Percentiles rank a stretch among this genome's conserved stretches.
These are phyloP conservation scores for Capronia epimyces DNA, from an alignment of 2,329 filamentous ascomycete genomes.

Conservation along the genomic window DNA sequence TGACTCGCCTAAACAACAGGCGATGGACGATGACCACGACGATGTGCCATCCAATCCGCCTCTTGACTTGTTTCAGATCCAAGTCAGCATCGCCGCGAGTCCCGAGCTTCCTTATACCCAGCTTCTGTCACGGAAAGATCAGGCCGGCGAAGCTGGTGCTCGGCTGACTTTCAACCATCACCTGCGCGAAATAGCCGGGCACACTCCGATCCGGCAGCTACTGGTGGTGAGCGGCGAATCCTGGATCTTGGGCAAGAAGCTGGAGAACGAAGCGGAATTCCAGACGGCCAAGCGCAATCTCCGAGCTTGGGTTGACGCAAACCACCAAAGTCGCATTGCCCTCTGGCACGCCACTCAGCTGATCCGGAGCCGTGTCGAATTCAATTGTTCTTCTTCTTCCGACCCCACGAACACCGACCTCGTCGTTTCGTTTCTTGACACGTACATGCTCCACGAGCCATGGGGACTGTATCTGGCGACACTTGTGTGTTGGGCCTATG, in stretches of 20 bases:
- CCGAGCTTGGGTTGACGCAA: conserved; percentile 31
- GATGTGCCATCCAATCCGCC: conserved; percentile 1
- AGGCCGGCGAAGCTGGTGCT: conserved; percentile 9
- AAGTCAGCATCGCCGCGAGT: conserved; percentile 19
- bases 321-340: conserved; percentile 30
- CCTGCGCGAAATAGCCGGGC: conserved; percentile 30
- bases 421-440: conserved; percentile 16
- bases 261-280: conserved; percentile 33
- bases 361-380: conserved; percentile 22
- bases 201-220: conserved; percentile 33
- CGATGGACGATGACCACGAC: background rate
- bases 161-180: conserved; percentile 32
- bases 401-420: conserved; percentile 11
- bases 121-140: conserved; percentile 8
- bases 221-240: conserved; percentile 36
- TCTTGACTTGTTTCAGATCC: conserved; percentile 24
- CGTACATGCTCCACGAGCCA: conserved; percentile 33
- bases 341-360: conserved; percentile 34
- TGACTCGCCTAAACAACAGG: conserved; percentile 5
- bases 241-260: conserved; percentile 36
- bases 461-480: conserved; percentile 35
- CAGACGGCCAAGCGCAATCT: conserved; percentile 31
- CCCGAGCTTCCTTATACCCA: conserved; percentile 8
- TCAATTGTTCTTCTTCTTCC: conserved; percentile 9
- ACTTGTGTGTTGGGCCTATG: conserved; percentile 36